A percentile compares a stretch with the other conserved stretches of the same genome.
These are phyloP conservation scores for Chaetoceros muelleri DNA, from an alignment of 108 stramenopile species.

Conservation along the genomic window DNA sequence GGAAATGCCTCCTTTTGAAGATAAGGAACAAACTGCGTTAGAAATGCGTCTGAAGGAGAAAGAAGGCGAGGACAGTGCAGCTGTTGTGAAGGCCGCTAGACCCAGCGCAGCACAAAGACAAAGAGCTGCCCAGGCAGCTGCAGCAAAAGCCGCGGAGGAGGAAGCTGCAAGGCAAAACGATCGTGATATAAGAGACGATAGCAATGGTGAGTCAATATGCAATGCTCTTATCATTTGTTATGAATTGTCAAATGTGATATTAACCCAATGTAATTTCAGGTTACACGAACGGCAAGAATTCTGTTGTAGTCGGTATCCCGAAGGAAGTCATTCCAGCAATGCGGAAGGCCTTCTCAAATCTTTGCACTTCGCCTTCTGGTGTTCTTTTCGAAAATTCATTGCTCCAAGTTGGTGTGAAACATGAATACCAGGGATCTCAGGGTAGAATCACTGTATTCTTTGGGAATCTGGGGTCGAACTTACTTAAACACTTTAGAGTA, in stretches of 20 bases:
- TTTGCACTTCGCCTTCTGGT: conserved; percentile 74
- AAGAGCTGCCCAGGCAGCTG: conserved; percentile 54
- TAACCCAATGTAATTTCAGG: too few relatives aligned
- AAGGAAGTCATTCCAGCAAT: conserved; percentile 86
- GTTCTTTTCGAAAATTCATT: conserved; percentile 82
- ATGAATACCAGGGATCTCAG: conserved; percentile 84
- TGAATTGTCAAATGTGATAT: too few relatives aligned
- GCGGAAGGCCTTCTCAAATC: conserved; percentile 83
- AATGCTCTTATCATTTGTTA: too few relatives aligned
- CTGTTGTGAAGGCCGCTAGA: conserved; percentile 67
- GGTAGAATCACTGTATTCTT: conserved; percentile 86
- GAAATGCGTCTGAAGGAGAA: conserved; percentile 73
- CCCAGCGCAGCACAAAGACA: conserved; percentile 76
- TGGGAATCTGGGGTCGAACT: conserved; percentile 63
- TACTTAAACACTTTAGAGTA: conserved; percentile 61
- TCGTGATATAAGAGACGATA: neutral
- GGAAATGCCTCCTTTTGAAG: conserved; percentile 93
- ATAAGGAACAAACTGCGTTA: conserved; percentile 69
- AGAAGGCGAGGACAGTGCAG: conserved; percentile 78
- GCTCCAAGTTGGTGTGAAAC: conserved; percentile 82
- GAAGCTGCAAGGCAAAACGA: conserved; percentile 23
- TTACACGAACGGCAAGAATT: too few relatives aligned
- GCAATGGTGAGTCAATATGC: conserved; percentile 2
- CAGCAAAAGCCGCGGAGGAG: conserved; percentile 51
- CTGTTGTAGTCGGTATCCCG: conserved; percentile 63